Evolutionary conservation across 2,329 filamentous ascomycete species (phyloP).

Genomic region (Sclerotinia trifoliorum): DNA sequence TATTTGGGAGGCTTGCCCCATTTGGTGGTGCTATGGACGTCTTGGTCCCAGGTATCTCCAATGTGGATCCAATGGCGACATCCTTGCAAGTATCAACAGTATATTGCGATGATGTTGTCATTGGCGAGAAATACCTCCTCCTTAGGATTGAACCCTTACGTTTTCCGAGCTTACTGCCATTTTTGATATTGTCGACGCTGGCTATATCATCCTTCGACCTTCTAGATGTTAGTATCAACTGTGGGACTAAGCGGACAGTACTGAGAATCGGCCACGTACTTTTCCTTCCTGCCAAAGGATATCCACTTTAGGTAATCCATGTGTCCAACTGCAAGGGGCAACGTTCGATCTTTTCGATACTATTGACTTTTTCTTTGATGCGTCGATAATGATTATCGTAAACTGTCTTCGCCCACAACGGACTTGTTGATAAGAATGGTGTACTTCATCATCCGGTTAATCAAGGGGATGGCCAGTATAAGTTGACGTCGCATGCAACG

Average conservation of each 20-base stretch:
- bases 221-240: constrained; percentile 3
- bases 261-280: constrained; percentile 12
- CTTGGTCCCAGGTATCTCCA: not conserved
- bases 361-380: not conserved
- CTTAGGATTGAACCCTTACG: not conserved
- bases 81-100: not conserved
- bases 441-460: constrained; percentile 4
- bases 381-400: constrained; percentile 3
- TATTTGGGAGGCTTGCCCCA: not conserved
- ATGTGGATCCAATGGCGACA: not conserved
- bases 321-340: not conserved
- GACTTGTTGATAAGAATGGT: constrained; percentile 9
- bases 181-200: not conserved
- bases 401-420: constrained; percentile 1
- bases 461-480: not conserved
- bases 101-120: not conserved
- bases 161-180: not conserved
- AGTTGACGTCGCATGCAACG: not conserved
- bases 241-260: not conserved
- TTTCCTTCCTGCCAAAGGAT: constrained; percentile 8
- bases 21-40: not conserved
- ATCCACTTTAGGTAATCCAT: constrained; percentile 21
- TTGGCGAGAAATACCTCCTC: not conserved
- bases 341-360: not conserved
- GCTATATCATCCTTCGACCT: constrained; percentile 5